These are phyloP conservation scores for Yamadazyma conglobata DNA, from an alignment of 1,139 yeast genomes.

Conservation along the genomic window DNA sequence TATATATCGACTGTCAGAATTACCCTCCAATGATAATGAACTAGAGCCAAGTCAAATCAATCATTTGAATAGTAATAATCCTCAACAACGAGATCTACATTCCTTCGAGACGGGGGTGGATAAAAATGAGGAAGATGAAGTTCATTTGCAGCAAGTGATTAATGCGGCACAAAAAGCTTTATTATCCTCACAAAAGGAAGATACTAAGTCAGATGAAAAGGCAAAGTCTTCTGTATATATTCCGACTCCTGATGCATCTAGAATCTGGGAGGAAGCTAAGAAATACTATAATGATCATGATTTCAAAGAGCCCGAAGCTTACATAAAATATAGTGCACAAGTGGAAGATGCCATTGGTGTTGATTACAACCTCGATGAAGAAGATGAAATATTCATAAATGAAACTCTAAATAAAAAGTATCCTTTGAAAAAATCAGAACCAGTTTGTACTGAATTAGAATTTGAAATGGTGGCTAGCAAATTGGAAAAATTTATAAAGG, in stretches of 20 bases:
- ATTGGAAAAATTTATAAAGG: constrained; percentile 70
- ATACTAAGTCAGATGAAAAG: constrained; percentile 28
- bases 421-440: constrained; percentile 19
- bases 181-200: constrained; percentile 27
- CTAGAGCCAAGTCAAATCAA: constrained; percentile 46
- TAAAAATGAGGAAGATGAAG: constrained; percentile 96
- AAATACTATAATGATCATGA: constrained; percentile 62
- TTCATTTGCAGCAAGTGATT: constrained; percentile 88
- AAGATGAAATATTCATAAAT: constrained; percentile 65
- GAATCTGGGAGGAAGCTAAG: constrained; percentile 72
- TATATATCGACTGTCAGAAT: constrained; percentile 71
- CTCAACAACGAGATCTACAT: constrained; percentile 78
- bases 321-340: constrained; percentile 87
- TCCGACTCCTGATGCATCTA: constrained; percentile 96
- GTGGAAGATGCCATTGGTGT: constrained; percentile 92
- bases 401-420: constrained; percentile 35
- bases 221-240: constrained; percentile 58
- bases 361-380: constrained; percentile 87
- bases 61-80: constrained; percentile 33
- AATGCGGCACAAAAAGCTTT: constrained; percentile 70
- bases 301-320: constrained; percentile 71
- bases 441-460: constrained; percentile 67
- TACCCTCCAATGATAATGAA: constrained; percentile 69
- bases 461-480: constrained; percentile 77
- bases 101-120: constrained; percentile 98